phyloP scores from a whole-genome alignment of 768 basidiomycete genomes.

The Rossbeevera mucosa region DNA sequence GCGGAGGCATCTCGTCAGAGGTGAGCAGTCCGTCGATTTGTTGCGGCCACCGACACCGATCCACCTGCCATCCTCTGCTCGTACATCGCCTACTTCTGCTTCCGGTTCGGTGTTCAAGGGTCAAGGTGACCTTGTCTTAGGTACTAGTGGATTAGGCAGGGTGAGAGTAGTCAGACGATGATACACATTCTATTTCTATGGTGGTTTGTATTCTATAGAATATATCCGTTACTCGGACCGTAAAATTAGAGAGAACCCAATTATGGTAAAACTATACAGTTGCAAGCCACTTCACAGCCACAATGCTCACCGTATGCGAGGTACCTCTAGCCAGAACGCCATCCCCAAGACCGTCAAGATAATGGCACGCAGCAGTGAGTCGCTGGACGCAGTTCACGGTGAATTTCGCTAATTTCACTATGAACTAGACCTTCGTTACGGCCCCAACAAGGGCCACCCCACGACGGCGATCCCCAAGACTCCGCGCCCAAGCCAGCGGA shows the following conservation, averaged over 20 bases:
- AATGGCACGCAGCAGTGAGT: conserved; percentile 79
- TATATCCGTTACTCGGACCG: background rate
- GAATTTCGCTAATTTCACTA: conserved; percentile 9
- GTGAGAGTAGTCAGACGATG: conserved; percentile 52
- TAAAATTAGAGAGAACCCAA: conserved; percentile 3
- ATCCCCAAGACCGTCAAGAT: conserved; percentile 54
- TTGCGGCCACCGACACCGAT: conserved; percentile 38
- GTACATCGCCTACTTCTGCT: conserved; percentile 50
- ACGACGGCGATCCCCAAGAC: conserved; percentile 79
- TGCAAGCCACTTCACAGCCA: conserved; percentile 52
- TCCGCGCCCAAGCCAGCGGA: conserved; percentile 81
- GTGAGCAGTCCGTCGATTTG: conserved; percentile 35
- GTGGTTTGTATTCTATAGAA: background rate
- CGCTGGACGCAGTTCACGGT: background rate
- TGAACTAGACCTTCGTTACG: conserved; percentile 70
- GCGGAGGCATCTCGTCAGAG: conserved; percentile 30
- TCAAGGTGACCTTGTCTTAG: conserved; percentile 32
- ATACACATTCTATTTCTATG: conserved; percentile 23
- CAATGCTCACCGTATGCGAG: conserved; percentile 24
- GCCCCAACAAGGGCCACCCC: conserved; percentile 84
- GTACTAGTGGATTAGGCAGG: conserved; percentile 34
- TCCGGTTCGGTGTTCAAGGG: conserved; percentile 44
- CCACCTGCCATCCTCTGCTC: conserved; percentile 40
- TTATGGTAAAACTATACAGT: conserved; percentile 49
- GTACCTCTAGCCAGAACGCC: conserved; percentile 14